Evolutionary conservation across 1,284 basidiomycete species (phyloP), one percentile per base, ranked within the genome.

Genomic region (Stereum hirsutum): DNA sequence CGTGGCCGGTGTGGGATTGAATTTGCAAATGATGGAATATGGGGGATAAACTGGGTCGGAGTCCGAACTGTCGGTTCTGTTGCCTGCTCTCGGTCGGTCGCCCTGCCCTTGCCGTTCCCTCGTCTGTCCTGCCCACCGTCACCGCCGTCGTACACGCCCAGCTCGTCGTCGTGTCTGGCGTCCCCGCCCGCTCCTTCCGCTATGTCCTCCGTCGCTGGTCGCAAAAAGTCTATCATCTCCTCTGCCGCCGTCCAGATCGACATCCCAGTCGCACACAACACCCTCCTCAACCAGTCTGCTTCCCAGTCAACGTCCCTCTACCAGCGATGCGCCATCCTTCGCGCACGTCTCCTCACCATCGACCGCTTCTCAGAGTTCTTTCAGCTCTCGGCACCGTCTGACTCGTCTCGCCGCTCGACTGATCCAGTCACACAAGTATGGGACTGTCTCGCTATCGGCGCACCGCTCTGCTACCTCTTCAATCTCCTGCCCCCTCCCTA

Each of bases 391-490:
- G 65, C 72, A 8, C 60, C 69, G 8, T 59, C 70, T 39, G 78
- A 78, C 28, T 60, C 68, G 52, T 68, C 78, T 17, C 74, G 86
- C 47, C 78, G 80, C 58, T 86, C 82, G 25, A 83, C 83, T 32
- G 86, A 89, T 64, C 84, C 85, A 32, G 95, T 99, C 54, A 85
- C 89, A 33, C 90, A 94, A 62, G 80, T 97, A 40, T 94, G 93
- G 82, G 89, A 94, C 58, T 81, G 88, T 58, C 89, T 99, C 65
- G 84, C 91, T 28, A 78, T 94, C 34, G 95, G 96, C 48, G 84
- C 90, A 26, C 87, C 94, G 28, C 84, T 99, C 49, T 95, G 92
- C 68, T 93, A 86, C 66, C 83, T 99, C 54, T 95, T 89, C 74
- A 96, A 99, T 67, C 80, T 86, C 57, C 81, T 95, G 46, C 86